Evolutionary conservation across 176 grass and related monocot species (phyloP).

Genomic region (Ampelocalamus luodianensis): DNA sequence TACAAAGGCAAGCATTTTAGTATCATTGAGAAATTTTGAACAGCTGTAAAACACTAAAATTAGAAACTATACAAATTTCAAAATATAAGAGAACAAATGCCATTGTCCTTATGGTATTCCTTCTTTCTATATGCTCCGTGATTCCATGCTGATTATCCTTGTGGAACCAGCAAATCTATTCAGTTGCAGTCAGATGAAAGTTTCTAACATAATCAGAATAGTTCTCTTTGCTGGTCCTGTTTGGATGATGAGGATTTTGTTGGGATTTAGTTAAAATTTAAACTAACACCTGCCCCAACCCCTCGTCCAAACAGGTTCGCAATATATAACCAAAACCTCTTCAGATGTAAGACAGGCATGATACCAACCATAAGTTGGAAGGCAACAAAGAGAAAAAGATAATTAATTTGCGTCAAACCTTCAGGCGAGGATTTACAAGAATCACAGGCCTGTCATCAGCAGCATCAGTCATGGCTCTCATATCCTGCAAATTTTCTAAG

Average conservation of each 20-base stretch:
- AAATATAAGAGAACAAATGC: slow-evolving; percentile 3
- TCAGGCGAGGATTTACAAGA: slow-evolving; percentile 93
- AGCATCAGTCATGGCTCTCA: slow-evolving; percentile 92
- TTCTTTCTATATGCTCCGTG: not conserved
- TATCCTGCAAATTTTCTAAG: slow-evolving; percentile 57
- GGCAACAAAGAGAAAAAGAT: slow-evolving; percentile 10
- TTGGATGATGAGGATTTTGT: slow-evolving; percentile 10
- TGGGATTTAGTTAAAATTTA: not conserved
- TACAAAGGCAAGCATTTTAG: not conserved
- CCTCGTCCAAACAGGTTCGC: slow-evolving; percentile 6
- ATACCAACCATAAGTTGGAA: not conserved
- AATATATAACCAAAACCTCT: not conserved
- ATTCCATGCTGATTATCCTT: not conserved
- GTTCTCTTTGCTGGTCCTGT: not conserved
- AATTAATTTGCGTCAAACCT: slow-evolving; percentile 53
- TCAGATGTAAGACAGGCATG: not conserved
- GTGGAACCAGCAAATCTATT: not conserved
- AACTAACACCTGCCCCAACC: not conserved
- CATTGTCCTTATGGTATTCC: slow-evolving; percentile 14
- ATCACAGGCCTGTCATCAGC: slow-evolving; percentile 90
- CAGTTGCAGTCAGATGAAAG: not conserved
- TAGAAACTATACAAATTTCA: slow-evolving; percentile 8
- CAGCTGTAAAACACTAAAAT: not conserved
- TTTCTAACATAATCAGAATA: not conserved
- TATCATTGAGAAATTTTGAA: slow-evolving; percentile 9